Evolutionary conservation across 2,329 filamentous ascomycete species (phyloP), one percentile per base, ranked within the genome.

Genomic region (Aaosphaeria arxii): DNA sequence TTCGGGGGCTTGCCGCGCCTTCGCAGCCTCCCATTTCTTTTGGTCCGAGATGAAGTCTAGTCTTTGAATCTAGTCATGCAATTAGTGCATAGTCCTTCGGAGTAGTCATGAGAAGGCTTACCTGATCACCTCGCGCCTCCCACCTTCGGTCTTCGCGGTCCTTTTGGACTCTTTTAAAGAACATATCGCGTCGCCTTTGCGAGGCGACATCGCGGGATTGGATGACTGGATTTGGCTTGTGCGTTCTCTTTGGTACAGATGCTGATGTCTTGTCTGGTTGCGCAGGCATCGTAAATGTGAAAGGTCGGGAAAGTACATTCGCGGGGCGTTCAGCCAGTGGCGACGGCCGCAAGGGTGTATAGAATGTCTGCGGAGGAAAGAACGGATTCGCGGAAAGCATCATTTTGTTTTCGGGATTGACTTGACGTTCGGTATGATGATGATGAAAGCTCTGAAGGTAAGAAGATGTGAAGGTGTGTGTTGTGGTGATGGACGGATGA

Each of bases 151-250:
- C 75, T 4, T 78, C 75, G 39, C 76, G 61, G 2, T 62, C 62
- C 39, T 71, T 70, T 44, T 71, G 63, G 7, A 79, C 72, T 45
- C 73, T 87, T 62, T 84, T 82, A 50, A 92, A 71, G 58, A 92
- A 92, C 47, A 87, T 73, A 31, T 81, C 80, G 42, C 88, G 76
- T 48, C 88, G 74, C 46, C 79, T 75, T 62, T 89, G 84, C 47
- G 84, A 81, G 1, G 77, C 75, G 13, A 81, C 82, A 62, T 90
- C 72, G 44, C 82, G 77, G 51, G 72, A 79, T 54, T 80, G 79
- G 13, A 84, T 70, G 5, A 87, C 59, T 0, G 85, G 87, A 52
- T 87, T 89, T 33, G 78, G 76, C 51, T 86, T 86, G 46, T 77
- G 71, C 11, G 75, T 73, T 42, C 66, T 66, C 43, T 68, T 61